phyloP scores from a whole-genome alignment of 2,329 filamentous ascomycete species.

The Furcasterigmium sp. region DNA sequence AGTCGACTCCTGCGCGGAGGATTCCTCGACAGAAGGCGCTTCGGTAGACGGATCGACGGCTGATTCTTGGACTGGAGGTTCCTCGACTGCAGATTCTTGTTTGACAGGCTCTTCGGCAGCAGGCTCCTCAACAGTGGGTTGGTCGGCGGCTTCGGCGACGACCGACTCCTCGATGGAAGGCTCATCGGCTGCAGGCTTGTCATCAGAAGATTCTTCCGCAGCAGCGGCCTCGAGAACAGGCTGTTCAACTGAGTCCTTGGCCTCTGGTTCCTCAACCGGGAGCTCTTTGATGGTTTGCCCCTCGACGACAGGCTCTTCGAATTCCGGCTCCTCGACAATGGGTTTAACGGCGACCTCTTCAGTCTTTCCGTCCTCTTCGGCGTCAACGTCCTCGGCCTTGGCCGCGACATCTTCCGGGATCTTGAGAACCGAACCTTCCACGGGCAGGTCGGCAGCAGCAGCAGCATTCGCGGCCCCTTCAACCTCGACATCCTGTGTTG shows the following conservation, averaged over 20 bases:
- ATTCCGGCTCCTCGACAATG: no score
- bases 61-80: neutral
- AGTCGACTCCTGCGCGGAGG: neutral
- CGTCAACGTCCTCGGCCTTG: neutral
- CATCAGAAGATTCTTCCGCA: no score
- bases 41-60: neutral
- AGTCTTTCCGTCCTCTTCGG: no score
- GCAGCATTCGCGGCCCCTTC: slow-evolving; percentile 7
- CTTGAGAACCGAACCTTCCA: neutral
- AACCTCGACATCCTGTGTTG: slow-evolving; percentile 5
- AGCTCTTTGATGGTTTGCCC: no score
- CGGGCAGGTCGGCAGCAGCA: neutral
- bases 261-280: no score
- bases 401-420: neutral
- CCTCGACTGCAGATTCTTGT: neutral
- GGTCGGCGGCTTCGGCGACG: neutral
- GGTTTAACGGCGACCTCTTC: no score
- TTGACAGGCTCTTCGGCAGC: neutral
- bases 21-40: neutral
- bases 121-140: neutral
- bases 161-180: neutral
- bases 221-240: no score
- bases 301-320: no score
- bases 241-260: no score
- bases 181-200: neutral